Evolutionary conservation across 352 stramenopile species (phyloP).

Genomic region (Phytophthora lateralis): DNA sequence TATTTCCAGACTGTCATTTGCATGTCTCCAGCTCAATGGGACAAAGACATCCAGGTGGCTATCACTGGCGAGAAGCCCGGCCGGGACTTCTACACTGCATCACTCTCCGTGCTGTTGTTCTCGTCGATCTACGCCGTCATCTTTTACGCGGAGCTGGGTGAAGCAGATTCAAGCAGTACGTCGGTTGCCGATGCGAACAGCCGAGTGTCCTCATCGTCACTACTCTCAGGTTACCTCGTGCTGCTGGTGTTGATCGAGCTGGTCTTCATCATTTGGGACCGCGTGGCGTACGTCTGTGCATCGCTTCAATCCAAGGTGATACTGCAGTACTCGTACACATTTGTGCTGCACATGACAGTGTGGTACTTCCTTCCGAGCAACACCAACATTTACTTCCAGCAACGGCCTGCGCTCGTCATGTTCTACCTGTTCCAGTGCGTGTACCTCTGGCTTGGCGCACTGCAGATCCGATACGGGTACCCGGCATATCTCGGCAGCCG

Average conservation of each 20-base stretch:
- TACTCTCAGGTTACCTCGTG: slow-evolving; percentile 89
- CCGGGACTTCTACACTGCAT: slow-evolving; percentile 74
- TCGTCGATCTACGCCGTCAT: slow-evolving; percentile 75
- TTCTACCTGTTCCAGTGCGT: slow-evolving; percentile 86
- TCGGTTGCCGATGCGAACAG: slow-evolving; percentile 49
- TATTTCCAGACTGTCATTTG: slow-evolving; percentile 79
- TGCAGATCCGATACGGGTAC: slow-evolving; percentile 89
- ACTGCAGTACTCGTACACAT: slow-evolving; percentile 77
- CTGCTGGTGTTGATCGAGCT: slow-evolving; percentile 81
- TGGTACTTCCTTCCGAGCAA: slow-evolving; percentile 80
- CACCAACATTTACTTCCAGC: slow-evolving; percentile 83
- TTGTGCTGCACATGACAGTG: slow-evolving; percentile 73
- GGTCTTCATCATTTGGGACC: slow-evolving; percentile 87
- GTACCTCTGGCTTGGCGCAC: slow-evolving; percentile 75
- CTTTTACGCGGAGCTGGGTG: slow-evolving; percentile 78
- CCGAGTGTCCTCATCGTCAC: slow-evolving; percentile 66
- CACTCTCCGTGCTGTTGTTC: slow-evolving; percentile 67
- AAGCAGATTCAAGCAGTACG: slow-evolving; percentile 47
- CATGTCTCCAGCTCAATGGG: slow-evolving; percentile 72
- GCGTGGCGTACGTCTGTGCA: slow-evolving; percentile 76
- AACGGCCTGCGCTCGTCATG: slow-evolving; percentile 64
- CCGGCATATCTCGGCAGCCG: slow-evolving; percentile 80
- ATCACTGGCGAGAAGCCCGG: slow-evolving; percentile 82
- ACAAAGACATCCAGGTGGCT: slow-evolving; percentile 86
- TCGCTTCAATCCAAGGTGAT: slow-evolving; percentile 79